Evolutionary conservation across 2,329 filamentous ascomycete species (phyloP), one percentile per base, ranked within the genome.

Genomic region (Aspergillus neotritici): DNA sequence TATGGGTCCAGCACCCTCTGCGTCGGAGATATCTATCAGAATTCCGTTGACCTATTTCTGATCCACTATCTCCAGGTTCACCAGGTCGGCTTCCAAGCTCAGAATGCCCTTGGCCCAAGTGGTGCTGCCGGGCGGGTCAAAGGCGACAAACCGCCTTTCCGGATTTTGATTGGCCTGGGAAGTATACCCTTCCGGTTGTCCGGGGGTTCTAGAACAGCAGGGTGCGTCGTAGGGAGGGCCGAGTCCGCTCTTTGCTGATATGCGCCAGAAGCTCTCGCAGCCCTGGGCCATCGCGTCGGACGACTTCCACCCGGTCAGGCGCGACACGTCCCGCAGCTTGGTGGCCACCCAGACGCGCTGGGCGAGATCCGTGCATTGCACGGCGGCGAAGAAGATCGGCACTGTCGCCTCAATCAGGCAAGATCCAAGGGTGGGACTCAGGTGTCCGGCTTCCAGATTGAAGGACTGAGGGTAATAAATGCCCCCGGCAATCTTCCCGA

Each of bases 261-360:
- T 86, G 46, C 79, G 75, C 93, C 93, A 98, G 0, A 82, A 78
- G 3, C 82, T 83, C 65, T 97, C 90, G 63, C 88, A 94, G 1
- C 88, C 89, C 37, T 79, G 75, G 0, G 87, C 87, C 50, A 96
- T 91, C 32, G 89, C 80, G 29, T 80, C 78, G 1, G 88, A 86
- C 1, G 85, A 88, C 56, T 88, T 84, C 86, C 88, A 96, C 0
- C 93, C 93, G 0, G 88, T 95, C 6, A 93, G 73, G 1, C 83
- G 79, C 2, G 85, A 80, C 31, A 94, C 83, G 54, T 88, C 83
- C 53, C 82, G 77, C 43, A 96, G 75, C 21, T 85, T 80, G 29
- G 77, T 75, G 50, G 96, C 76, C 0, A 84, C 78, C 86, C 88
- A 94, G 44, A 78, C 76, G 1, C 93, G 81, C 57, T 97, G 89